Conservation (phyloP, 305 asterid species). For the Fraxinus sp. region DNA sequence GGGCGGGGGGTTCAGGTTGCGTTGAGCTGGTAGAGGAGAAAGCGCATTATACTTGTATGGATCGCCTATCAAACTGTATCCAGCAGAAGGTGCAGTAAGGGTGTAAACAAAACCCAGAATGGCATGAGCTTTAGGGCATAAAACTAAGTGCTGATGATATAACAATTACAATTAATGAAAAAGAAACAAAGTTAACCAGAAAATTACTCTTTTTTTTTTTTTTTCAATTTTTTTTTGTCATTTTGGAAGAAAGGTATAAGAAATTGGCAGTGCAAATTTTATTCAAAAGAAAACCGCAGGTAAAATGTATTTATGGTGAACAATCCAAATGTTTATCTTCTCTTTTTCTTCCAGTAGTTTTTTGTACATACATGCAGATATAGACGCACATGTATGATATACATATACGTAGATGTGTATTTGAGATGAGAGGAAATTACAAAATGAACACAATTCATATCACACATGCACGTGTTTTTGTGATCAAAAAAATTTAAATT, state of each 20-base stretch:
- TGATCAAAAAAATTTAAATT: background rate
- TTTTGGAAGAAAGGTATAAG: background rate
- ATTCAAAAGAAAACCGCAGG: background rate
- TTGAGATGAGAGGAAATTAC: background rate
- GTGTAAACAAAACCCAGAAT: background rate
- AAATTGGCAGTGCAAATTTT: background rate
- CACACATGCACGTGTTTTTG: background rate
- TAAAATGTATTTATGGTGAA: background rate
- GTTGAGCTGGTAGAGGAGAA: conserved; percentile 96
- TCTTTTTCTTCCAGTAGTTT: background rate
- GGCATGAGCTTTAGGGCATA: background rate
- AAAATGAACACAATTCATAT: background rate
- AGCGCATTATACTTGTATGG: conserved; percentile 68
- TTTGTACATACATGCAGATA: background rate
- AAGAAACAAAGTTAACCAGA: background rate
- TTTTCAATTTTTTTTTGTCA: background rate
- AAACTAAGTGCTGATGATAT: background rate
- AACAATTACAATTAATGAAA: background rate
- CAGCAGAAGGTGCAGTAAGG: background rate
- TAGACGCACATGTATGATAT: background rate
- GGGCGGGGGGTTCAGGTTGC: conserved; percentile 92
- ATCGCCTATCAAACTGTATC: conserved; percentile 53
- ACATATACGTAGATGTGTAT: background rate
- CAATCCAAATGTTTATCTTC: background rate
- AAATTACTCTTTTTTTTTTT: background rate